Evolutionary conservation across 805 yeast species (phyloP).

Genomic region (Yarrowia bubula): DNA sequence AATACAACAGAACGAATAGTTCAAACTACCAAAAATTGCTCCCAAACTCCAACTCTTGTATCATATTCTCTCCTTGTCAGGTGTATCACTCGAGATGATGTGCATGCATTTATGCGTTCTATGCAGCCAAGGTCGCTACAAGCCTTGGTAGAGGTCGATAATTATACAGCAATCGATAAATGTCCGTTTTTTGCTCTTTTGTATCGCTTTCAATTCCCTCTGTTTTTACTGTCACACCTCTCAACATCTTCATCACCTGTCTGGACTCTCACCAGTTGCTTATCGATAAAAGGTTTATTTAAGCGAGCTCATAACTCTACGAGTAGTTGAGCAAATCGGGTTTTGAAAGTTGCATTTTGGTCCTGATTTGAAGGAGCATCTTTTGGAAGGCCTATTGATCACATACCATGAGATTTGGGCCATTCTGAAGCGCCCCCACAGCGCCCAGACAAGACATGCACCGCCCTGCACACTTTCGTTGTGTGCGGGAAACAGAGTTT

Average conservation of each 20-base stretch:
- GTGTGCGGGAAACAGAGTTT: background rate
- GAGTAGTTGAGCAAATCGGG: background rate
- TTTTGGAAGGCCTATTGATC: no score
- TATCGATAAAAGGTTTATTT: background rate
- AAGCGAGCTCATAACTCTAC: background rate
- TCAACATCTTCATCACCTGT: background rate
- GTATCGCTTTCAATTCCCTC: no score
- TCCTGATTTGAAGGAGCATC: no score
- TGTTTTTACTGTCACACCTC: no score
- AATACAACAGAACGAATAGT: no score
- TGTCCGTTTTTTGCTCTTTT: no score
- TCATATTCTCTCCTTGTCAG: no score
- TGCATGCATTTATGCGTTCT: slow-evolving; percentile 2
- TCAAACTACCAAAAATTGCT: no score
- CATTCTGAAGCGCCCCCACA: background rate
- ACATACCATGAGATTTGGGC: background rate
- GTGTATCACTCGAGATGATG: background rate
- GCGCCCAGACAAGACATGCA: background rate
- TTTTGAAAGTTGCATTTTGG: background rate
- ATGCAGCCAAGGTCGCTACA: background rate
- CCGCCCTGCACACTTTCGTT: background rate
- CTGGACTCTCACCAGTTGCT: background rate
- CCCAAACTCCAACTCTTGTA: no score
- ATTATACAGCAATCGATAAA: no score
- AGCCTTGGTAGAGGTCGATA: background rate